These are phyloP conservation scores for Candida ponderosae DNA, from an alignment of 805 yeast genomes.

Conservation along the genomic window DNA sequence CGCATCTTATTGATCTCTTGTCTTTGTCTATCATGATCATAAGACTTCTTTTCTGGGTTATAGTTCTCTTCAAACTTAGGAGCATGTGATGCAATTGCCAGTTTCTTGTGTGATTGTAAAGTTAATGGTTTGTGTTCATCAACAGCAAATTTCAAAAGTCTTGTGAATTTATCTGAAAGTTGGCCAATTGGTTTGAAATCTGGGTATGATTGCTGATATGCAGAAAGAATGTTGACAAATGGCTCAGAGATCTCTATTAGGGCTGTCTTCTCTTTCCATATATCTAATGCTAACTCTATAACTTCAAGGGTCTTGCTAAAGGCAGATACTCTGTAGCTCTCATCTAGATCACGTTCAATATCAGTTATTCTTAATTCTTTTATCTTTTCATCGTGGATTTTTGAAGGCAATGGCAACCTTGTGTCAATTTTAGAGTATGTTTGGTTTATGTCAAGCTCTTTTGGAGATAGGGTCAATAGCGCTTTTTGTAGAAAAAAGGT, in stretches of 20 bases:
- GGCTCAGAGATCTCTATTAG: conserved; percentile 51
- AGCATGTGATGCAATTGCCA: conserved; percentile 76
- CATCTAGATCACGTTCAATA: conserved; percentile 22
- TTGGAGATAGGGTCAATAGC: conserved; percentile 35
- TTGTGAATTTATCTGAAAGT: conserved; percentile 37
- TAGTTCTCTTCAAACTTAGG: conserved; percentile 95
- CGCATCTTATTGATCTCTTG: conserved; percentile 78
- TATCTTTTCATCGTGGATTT: conserved; percentile 2
- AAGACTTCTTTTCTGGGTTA: conserved; percentile 91
- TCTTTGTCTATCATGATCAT: conserved; percentile 75
- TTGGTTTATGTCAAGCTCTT: conserved; percentile 7
- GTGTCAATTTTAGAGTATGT: conserved; percentile 9
- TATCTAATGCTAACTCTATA: conserved; percentile 23
- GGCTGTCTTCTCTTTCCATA: conserved; percentile 60
- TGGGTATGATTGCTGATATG: conserved; percentile 29
- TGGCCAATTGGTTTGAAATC: conserved; percentile 23
- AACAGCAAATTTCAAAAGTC: conserved; percentile 37
- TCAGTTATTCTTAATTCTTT: conserved; percentile 12
- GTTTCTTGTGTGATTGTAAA: conserved; percentile 75
- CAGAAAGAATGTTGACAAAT: conserved; percentile 34
- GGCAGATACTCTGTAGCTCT: conserved; percentile 12
- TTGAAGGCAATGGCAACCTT: conserved; percentile 16
- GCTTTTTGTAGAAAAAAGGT: conserved; percentile 48
- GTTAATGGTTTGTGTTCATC: conserved; percentile 61
- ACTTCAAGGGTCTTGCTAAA: conserved; percentile 23